Evolutionary conservation across 352 stramenopile species (phyloP).

Genomic region (Albugo laibachii): DNA sequence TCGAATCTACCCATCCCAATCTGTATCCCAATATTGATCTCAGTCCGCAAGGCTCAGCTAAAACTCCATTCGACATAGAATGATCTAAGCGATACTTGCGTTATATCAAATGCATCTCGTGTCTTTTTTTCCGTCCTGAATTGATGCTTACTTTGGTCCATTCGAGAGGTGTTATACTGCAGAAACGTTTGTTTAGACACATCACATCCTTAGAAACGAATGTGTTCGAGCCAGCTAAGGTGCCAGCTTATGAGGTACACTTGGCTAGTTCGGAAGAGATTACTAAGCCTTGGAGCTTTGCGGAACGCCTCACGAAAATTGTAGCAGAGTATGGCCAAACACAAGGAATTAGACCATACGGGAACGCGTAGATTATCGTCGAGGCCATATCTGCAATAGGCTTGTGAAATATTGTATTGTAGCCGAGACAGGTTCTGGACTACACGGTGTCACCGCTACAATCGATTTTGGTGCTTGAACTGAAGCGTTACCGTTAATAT

Average conservation of each 20-base stretch:
- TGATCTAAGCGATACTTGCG: conserved; percentile 20
- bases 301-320: conserved; percentile 88
- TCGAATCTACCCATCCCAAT: too few species aligned
- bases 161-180: conserved; percentile 97
- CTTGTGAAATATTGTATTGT: conserved; percentile 97
- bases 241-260: conserved; percentile 86
- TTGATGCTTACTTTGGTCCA: conserved; percentile 77
- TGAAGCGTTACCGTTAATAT: conserved; percentile 98
- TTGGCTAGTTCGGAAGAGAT: conserved; percentile 90
- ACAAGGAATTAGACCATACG: conserved; percentile 95
- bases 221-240: conserved; percentile 91
- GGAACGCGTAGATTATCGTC: conserved; percentile 95
- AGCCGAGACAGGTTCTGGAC: conserved; percentile 93
- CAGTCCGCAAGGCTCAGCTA: too few species aligned
- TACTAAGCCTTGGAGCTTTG: conserved; percentile 93
- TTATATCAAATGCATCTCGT: conserved; percentile 55
- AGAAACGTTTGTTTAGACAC: conserved; percentile 93
- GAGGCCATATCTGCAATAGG: conserved; percentile 90
- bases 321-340: conserved; percentile 95
- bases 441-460: conserved; percentile 95
- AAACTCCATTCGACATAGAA: too few species aligned
- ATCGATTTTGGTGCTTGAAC: conserved; percentile 90
- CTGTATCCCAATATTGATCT: too few species aligned
- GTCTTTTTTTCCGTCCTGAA: conserved; percentile 38
- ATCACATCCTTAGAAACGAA: conserved; percentile 86